phyloP scores from a whole-genome alignment of 2,329 filamentous ascomycete species.

The Leptographium procerum region DNA sequence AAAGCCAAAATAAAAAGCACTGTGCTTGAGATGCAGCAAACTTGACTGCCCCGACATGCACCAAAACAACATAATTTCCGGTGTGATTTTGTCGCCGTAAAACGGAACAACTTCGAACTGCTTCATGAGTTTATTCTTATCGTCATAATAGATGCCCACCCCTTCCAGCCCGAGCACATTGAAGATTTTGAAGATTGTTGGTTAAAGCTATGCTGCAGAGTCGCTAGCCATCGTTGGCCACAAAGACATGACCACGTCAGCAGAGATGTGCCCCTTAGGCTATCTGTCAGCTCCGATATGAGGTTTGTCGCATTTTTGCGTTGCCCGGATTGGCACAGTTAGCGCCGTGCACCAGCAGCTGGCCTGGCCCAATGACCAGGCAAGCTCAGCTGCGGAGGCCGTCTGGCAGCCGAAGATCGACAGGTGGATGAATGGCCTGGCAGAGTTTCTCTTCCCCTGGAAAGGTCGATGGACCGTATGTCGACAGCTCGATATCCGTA shows the following conservation, averaged over 20 bases:
- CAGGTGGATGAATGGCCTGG: not conserved
- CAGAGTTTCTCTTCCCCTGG: not conserved
- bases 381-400: not conserved
- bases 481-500: not conserved
- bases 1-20: too few species aligned
- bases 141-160: too few species aligned
- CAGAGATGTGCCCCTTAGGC: not conserved
- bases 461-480: not conserved
- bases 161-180: too few species aligned
- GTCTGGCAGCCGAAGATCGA: not conserved
- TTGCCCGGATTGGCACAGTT: not conserved
- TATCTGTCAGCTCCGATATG: not conserved
- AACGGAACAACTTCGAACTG: too few species aligned
- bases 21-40: too few species aligned
- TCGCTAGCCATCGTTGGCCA: not conserved
- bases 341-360: not conserved
- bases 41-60: too few species aligned
- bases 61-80: too few species aligned
- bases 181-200: too few species aligned
- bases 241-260: not conserved
- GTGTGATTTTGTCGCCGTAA: too few species aligned
- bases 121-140: too few species aligned
- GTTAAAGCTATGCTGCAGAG: too few species aligned
- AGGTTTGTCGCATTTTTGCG: not conserved
- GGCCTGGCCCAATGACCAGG: not conserved